These are phyloP conservation scores for Nemania sp. DNA, from an alignment of 2,329 filamentous ascomycete genomes.

Conservation along the genomic window DNA sequence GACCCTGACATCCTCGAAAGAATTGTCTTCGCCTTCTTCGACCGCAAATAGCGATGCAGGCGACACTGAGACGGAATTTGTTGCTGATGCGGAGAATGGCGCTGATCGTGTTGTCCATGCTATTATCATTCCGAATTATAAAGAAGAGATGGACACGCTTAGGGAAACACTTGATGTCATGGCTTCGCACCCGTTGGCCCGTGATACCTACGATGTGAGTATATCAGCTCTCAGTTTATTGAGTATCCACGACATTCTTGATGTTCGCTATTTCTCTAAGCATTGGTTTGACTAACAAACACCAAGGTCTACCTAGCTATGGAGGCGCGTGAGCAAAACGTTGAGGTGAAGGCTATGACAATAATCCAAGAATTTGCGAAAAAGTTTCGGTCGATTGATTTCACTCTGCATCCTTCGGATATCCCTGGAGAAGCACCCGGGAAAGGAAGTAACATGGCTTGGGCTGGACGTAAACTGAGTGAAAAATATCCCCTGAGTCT, in stretches of 20 bases:
- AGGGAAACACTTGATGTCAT: conserved; percentile 76
- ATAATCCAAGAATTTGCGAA: conserved; percentile 73
- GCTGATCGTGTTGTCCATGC: conserved; percentile 69
- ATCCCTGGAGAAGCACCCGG: conserved; percentile 77
- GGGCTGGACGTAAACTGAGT: conserved; percentile 75
- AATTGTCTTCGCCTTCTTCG: conserved; percentile 54
- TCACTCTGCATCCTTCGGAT: conserved; percentile 74
- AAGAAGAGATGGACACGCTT: conserved; percentile 76
- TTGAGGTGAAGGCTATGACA: conserved; percentile 70
- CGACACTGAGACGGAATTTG: conserved; percentile 62
- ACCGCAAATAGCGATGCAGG: conserved; percentile 64
- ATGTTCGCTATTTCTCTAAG: not conserved
- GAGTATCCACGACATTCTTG: not conserved
- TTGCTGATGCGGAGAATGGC: conserved; percentile 58
- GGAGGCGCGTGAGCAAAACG: conserved; percentile 74
- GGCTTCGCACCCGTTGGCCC: conserved; percentile 73
- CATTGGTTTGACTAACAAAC: conserved; percentile 28
- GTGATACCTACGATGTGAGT: conserved; percentile 76
- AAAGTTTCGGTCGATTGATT: conserved; percentile 74
- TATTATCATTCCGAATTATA: conserved; percentile 80
- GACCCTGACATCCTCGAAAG: conserved; percentile 62
- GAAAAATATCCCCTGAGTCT: conserved; percentile 66
- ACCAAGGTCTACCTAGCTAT: conserved; percentile 76
- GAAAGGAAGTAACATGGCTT: conserved; percentile 80
- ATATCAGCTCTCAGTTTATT: conserved; percentile 6